Conservation (phyloP, 2,329 filamentous ascomycete species). For the Sclerotinia nivalis region DNA sequence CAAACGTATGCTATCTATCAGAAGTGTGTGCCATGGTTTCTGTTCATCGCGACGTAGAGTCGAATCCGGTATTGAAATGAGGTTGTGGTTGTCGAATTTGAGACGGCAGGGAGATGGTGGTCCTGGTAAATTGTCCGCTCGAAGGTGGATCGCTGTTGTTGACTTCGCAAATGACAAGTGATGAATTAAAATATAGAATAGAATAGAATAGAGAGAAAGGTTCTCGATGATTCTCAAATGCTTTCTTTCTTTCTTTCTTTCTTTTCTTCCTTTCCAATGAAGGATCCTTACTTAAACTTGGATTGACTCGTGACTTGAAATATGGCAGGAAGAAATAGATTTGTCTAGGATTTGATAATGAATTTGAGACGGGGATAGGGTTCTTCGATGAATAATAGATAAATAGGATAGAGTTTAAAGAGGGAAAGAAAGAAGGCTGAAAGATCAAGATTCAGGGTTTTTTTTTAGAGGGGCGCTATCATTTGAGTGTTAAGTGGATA, state of each 20-base stretch:
- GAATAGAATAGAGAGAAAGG: background rate
- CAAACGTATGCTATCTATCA: background rate
- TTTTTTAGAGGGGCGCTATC: conserved; percentile 6
- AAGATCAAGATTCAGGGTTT: background rate
- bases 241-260: background rate
- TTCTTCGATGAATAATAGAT: background rate
- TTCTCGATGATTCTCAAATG: background rate
- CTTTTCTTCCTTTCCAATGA: background rate
- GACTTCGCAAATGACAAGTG: conserved; percentile 6
- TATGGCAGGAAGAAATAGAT: background rate
- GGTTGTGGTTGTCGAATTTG: background rate
- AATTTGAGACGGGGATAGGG: conserved; percentile 8
- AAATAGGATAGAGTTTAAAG: background rate
- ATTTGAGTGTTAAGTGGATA: background rate
- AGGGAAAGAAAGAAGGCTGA: conserved; percentile 1
- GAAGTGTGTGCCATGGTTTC: conserved; percentile 4
- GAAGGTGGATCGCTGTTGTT: conserved; percentile 14
- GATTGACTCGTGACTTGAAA: background rate
- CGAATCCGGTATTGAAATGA: conserved; percentile 1
- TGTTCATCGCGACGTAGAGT: background rate
- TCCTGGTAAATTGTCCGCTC: background rate
- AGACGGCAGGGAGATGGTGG: conserved; percentile 11
- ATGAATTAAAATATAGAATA: background rate
- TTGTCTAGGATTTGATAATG: background rate
- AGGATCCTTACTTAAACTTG: background rate